Evolutionary conservation across 768 basidiomycete genomes (phyloP).

Genomic region (Erythrobasidium yunnanense): DNA sequence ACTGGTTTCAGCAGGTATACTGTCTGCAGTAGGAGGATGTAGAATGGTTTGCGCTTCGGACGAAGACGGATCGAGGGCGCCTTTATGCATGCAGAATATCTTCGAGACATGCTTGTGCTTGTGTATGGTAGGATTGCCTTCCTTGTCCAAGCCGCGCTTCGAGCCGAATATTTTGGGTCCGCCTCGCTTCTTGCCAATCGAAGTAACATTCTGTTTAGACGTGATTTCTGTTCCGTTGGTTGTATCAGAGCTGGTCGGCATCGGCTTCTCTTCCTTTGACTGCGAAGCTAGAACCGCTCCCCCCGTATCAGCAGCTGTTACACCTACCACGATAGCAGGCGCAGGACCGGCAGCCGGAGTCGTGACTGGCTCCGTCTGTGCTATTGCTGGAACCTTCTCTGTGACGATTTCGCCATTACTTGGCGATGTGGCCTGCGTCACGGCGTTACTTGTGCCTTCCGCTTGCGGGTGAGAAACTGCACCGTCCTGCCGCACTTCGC

Average conservation of each 20-base stretch:
- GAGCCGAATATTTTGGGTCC: slow-evolving; percentile 6
- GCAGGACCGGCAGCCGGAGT: too few relatives aligned
- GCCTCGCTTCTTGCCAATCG: not conserved
- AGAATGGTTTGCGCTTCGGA: not conserved
- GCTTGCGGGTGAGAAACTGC: not conserved
- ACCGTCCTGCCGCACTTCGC: not conserved
- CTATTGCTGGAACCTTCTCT: too few relatives aligned
- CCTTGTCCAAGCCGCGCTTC: slow-evolving; percentile 12
- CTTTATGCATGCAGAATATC: slow-evolving; percentile 20
- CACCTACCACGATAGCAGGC: not conserved
- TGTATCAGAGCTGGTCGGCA: too few relatives aligned
- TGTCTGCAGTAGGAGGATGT: not conserved
- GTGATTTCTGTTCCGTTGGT: not conserved
- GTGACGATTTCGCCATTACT: too few relatives aligned
- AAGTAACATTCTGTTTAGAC: not conserved
- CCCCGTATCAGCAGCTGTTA: too few relatives aligned
- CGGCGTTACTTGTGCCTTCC: too few relatives aligned
- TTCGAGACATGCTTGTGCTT: slow-evolving; percentile 15
- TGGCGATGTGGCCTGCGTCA: too few relatives aligned
- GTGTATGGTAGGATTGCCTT: slow-evolving; percentile 14
- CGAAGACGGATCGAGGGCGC: slow-evolving; percentile 11
- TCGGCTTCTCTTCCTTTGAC: too few relatives aligned
- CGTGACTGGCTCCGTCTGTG: too few relatives aligned
- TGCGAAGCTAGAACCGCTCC: too few relatives aligned
- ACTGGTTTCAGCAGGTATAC: not conserved